Evolutionary conservation across 805 yeast genomes (phyloP).

Genomic region (Komagataella mondaviorum): DNA sequence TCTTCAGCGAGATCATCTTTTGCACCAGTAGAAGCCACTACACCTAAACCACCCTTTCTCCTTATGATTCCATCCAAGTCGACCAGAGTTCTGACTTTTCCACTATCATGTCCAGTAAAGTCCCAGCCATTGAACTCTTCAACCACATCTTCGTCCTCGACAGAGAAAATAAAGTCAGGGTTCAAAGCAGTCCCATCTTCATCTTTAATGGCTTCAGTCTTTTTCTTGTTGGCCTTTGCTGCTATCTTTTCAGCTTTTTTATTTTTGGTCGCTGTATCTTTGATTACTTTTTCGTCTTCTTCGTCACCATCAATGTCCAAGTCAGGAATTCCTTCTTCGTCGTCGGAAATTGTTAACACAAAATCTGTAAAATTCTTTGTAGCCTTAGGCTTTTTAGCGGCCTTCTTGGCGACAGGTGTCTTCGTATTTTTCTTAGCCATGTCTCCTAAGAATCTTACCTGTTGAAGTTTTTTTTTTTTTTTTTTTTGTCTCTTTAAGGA

Average conservation of each 20-base stretch:
- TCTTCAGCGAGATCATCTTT: slow-evolving; percentile 14
- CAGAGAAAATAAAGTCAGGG: slow-evolving; percentile 59
- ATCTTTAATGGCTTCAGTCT: slow-evolving; percentile 17
- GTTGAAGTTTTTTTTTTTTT: background rate
- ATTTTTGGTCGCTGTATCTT: slow-evolving; percentile 10
- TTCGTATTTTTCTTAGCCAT: background rate
- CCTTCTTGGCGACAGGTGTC: background rate
- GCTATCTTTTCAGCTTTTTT: slow-evolving; percentile 7
- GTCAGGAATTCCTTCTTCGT: slow-evolving; percentile 50
- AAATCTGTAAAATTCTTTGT: slow-evolving; percentile 29
- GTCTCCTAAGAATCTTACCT: background rate
- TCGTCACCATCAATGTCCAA: slow-evolving; percentile 27
- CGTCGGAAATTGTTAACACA: slow-evolving; percentile 63
- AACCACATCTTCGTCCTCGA: slow-evolving; percentile 36
- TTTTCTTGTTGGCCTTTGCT: slow-evolving; percentile 11
- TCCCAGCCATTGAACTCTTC: slow-evolving; percentile 71
- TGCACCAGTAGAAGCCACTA: slow-evolving; percentile 28
- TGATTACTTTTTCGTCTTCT: slow-evolving; percentile 13
- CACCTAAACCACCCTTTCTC: slow-evolving; percentile 69
- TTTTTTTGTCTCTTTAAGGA: background rate
- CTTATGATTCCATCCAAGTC: slow-evolving; percentile 81
- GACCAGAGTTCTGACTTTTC: slow-evolving; percentile 37
- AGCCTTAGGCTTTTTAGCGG: background rate
- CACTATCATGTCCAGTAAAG: slow-evolving; percentile 38
- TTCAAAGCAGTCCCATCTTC: slow-evolving; percentile 44